A percentile compares a stretch with the other conserved stretches of the same genome.
Conservation (phyloP, 2,329 filamentous ascomycete genomes). For the Curvularia spicifera region DNA sequence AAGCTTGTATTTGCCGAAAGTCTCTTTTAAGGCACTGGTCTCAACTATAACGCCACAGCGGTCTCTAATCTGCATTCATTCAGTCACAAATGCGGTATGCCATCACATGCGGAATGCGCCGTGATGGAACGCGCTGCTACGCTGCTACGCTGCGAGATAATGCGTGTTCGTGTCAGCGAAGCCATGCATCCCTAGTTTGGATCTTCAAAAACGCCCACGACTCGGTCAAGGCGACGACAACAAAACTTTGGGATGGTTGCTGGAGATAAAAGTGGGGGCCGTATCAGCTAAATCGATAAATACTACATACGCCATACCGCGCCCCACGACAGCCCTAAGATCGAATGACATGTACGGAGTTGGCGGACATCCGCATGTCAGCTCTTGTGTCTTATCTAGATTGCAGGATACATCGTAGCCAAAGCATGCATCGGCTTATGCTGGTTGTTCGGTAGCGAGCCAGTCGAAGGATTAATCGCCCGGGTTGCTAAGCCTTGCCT, state of each 20-base stretch:
- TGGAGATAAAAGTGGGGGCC: background rate
- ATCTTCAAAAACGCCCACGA: background rate
- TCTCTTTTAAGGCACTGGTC: background rate
- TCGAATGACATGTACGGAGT: constrained; percentile 1
- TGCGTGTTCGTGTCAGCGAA: background rate
- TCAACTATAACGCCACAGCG: background rate
- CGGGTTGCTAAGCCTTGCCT: background rate
- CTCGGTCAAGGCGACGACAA: background rate
- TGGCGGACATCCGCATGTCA: background rate
- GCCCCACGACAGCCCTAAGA: background rate
- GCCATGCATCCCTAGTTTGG: background rate
- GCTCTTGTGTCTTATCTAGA: background rate
- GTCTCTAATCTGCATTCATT: background rate
- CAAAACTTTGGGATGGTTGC: background rate
- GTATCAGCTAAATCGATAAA: background rate
- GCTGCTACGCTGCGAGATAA: too few relatives aligned
- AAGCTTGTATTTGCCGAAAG: background rate
- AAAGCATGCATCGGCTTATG: background rate
- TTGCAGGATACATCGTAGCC: background rate
- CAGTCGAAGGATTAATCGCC: background rate
- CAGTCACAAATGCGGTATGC: background rate
- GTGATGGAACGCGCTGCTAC: too few relatives aligned
- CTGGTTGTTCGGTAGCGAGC: constrained; percentile 7
- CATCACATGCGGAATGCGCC: background rate
- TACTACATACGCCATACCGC: background rate